phyloP scores from a whole-genome alignment of 129 eudicot genomes.

The Arctium lappa region DNA sequence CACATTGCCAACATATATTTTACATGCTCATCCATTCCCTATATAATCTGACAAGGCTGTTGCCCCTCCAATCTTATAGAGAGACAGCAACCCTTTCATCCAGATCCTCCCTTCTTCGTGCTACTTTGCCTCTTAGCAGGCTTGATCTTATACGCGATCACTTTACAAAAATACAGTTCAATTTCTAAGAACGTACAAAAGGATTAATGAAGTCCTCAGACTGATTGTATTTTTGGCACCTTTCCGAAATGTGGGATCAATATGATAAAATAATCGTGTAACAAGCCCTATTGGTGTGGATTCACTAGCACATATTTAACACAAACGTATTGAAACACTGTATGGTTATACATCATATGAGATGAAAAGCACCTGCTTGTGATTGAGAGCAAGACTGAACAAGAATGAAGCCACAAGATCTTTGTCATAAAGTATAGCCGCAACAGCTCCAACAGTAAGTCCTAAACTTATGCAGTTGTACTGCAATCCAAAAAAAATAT shows the following conservation, averaged over 20 bases:
- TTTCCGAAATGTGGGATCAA: background rate
- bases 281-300: background rate
- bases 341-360: background rate
- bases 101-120: background rate
- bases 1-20: too few species aligned
- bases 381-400: constrained; percentile 77
- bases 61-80: too few species aligned
- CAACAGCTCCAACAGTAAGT: constrained; percentile 67
- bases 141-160: too few species aligned
- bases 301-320: background rate
- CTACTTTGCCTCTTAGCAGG: too few species aligned
- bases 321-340: background rate
- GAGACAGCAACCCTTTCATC: too few species aligned
- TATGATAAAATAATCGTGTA: background rate
- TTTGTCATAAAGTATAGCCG: constrained; percentile 27
- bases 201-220: background rate
- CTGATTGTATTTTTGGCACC: background rate
- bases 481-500: constrained; percentile 28
- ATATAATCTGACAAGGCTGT: too few species aligned
- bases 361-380: constrained; percentile 61
- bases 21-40: too few species aligned
- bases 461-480: constrained; percentile 94
- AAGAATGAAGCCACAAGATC: constrained; percentile 68
- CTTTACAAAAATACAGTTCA: too few species aligned
- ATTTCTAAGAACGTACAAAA: too few species aligned